Conservation (phyloP, 2,329 filamentous ascomycete genomes). For the Penicillium nordicum region DNA sequence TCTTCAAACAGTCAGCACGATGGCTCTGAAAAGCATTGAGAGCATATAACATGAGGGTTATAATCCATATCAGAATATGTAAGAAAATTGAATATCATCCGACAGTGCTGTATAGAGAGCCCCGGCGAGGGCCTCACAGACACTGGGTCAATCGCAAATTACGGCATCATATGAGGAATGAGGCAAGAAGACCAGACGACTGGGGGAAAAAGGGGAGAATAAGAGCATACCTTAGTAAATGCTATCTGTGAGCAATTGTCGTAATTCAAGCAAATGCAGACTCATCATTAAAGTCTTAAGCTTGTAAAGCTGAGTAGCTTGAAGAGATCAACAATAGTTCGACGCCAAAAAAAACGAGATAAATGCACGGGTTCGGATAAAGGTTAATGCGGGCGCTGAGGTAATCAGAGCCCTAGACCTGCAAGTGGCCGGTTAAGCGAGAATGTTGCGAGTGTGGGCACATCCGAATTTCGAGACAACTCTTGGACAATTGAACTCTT, state of each 20-base stretch:
- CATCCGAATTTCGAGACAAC: conserved; percentile 40
- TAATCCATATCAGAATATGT: conserved; percentile 83
- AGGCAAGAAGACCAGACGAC: conserved; percentile 1
- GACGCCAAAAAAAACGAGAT: conserved; percentile 20
- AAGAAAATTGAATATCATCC: conserved; percentile 89
- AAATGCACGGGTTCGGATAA: conserved; percentile 27
- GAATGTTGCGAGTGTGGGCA: conserved; percentile 36
- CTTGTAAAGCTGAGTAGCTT: conserved; percentile 8
- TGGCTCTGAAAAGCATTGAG: conserved; percentile 3
- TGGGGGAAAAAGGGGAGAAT: background rate
- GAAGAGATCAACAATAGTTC: conserved; percentile 1
- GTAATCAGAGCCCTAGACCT: conserved; percentile 37
- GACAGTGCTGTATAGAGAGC: conserved; percentile 71
- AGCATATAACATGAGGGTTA: conserved; percentile 1
- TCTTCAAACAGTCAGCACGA: conserved; percentile 28
- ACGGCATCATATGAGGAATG: conserved; percentile 70
- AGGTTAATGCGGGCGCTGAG: conserved; percentile 12
- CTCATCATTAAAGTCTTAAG: conserved; percentile 7
- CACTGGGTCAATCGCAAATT: conserved; percentile 98
- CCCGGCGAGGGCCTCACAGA: conserved; percentile 88
- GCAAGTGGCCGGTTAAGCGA: conserved; percentile 42
- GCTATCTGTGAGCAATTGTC: background rate
- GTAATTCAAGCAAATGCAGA: background rate
- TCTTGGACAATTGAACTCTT: conserved; percentile 33
- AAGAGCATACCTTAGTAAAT: conserved; percentile 23